Percentiles rank a stretch among this genome's conserved stretches.
These are phyloP conservation scores for Backusella macrospora DNA, from an alignment of 192 early-diverging fungal species.

Conservation along the genomic window DNA sequence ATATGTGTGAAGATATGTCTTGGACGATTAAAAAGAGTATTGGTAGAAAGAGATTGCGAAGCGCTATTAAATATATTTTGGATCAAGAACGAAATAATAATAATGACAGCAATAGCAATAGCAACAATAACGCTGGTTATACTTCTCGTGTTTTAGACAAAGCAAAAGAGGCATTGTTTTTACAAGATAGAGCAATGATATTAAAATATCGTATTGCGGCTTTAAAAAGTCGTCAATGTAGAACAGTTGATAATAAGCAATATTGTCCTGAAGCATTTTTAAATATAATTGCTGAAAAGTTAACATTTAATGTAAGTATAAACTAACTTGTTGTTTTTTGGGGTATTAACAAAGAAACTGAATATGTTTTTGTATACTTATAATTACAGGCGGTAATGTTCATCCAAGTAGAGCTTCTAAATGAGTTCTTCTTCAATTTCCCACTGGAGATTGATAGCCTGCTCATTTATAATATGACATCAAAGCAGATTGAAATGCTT, in stretches of 20 bases:
- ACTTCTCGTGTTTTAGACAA: constrained; percentile 74
- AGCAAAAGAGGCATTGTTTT: constrained; percentile 77
- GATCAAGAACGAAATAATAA: constrained; percentile 66
- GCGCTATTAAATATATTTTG: constrained; percentile 80
- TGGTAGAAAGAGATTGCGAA: constrained; percentile 78
- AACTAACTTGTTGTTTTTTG: not conserved
- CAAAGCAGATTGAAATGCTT: constrained; percentile 80
- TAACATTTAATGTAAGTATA: constrained; percentile 72
- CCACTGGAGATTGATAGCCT: constrained; percentile 92
- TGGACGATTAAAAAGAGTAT: constrained; percentile 70
- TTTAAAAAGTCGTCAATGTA: constrained; percentile 79
- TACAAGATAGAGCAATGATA: constrained; percentile 75
- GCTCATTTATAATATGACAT: constrained; percentile 82
- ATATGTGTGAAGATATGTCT: constrained; percentile 72
- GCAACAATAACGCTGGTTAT: constrained; percentile 49
- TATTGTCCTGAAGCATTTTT: constrained; percentile 95
- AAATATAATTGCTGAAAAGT: constrained; percentile 91
- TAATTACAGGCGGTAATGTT: constrained; percentile 83
- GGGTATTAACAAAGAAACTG: not conserved
- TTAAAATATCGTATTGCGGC: constrained; percentile 81
- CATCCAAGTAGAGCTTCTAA: constrained; percentile 94
- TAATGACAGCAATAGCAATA: not conserved
- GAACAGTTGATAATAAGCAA: constrained; percentile 73
- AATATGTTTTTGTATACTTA: not conserved
- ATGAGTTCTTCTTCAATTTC: constrained; percentile 98